Evolutionary conservation across 164 flowering plant species (phyloP), one percentile per base, ranked within the genome.

Genomic region (Platanus orientalis): DNA sequence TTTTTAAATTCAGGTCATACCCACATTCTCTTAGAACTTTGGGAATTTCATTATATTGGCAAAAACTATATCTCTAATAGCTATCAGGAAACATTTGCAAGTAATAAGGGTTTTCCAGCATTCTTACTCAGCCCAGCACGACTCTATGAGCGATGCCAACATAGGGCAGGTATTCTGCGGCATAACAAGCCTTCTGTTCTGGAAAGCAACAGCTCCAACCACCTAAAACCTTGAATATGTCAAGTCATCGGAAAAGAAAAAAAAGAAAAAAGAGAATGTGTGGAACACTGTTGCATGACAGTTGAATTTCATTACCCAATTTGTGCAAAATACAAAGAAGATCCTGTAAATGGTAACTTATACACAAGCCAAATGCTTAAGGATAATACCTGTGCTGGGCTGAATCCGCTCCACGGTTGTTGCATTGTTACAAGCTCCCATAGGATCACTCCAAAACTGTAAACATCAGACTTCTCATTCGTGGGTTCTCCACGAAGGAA

Each of bases 121-220:
- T 32, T 59, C 95, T 86, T 85, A 94, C 98, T 89, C 94, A 0
- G 85, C 84, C 98, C 98, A 91, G 73, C 98, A 91, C 42, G 95
- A 74, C 68, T 94, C 98, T 84, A 91, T 87, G 44, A 94, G 87
- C 27, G 95, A 82, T 24, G 75, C 80, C 83, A 91, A 66, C 25
- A 64, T 11, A 0, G 98, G 89, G 20, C 86, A 73, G 14, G 88
- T 83, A 59, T 80, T 83, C 13, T 54, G 79, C 7, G 98, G 98
- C 58, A 90, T 80, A 9, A 73, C 52, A 20, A 94, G 98, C 78
- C 92, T 81, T 68, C 97, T 79, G 62, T 88, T 88, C 75, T 91
- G 97, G 80, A 94, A 94, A 54, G 92, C 97, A 60, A 94, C 96
- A 39, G 98, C 98, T 71, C 97, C 98, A 64, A 94, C 98, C 40